phyloP scores from a whole-genome alignment of 345 rosid genomes.

The Dipteronia dyeriana region DNA sequence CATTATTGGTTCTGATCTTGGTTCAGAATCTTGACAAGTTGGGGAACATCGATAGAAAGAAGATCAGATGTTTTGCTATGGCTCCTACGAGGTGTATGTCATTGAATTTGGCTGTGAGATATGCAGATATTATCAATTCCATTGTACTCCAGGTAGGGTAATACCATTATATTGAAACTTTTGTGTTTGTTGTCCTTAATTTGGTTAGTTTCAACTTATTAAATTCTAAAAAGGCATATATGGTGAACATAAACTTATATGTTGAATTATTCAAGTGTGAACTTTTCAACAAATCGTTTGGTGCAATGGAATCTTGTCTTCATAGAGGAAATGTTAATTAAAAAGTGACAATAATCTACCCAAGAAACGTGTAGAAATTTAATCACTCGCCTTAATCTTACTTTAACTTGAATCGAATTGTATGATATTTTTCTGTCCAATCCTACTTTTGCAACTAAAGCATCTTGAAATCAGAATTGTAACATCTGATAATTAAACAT shows the following conservation, averaged over 20 bases:
- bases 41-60: slow-evolving; percentile 74
- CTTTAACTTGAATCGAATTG: too few relatives aligned
- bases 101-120: slow-evolving; percentile 87
- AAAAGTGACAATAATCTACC: not conserved
- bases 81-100: slow-evolving; percentile 95
- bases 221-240: not conserved
- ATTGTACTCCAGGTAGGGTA: slow-evolving; percentile 78
- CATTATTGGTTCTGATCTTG: slow-evolving; percentile 62
- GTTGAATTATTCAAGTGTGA: not conserved
- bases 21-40: slow-evolving; percentile 60
- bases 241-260: not conserved
- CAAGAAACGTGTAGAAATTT: too few relatives aligned
- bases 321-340: not conserved
- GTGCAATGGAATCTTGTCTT: not conserved
- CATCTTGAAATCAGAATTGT: not conserved
- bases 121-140: slow-evolving; percentile 83
- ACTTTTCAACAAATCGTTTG: not conserved
- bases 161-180: not conserved
- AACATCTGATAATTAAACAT: not conserved
- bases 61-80: slow-evolving; percentile 78
- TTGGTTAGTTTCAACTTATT: not conserved
- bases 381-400: too few relatives aligned
- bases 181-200: not conserved
- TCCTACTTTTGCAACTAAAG: not conserved
- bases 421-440: not conserved